Percentiles rank a stretch among this genome's conserved stretches.
These are phyloP conservation scores for Melocanna baccifera DNA, from an alignment of 176 grass and related monocot genomes.

Conservation along the genomic window DNA sequence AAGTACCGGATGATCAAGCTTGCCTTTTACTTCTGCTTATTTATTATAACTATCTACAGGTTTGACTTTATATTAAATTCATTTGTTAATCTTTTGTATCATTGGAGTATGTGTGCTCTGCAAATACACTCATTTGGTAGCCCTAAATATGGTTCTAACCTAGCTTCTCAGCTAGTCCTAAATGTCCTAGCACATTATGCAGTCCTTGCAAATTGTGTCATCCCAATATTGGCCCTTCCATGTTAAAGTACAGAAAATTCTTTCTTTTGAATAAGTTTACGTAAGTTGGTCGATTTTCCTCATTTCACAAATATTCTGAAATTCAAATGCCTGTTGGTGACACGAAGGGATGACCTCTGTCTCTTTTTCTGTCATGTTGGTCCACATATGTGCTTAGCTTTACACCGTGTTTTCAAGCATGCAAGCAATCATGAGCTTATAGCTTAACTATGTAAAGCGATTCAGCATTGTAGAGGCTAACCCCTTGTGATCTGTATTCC, in stretches of 20 bases:
- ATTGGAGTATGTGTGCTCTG: conserved; percentile 2
- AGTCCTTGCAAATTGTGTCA: not conserved
- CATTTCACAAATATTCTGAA: not conserved
- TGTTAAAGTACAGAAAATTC: not conserved
- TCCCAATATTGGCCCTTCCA: not conserved
- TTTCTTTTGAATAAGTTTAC: not conserved
- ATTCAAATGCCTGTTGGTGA: not conserved
- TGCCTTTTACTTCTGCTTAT: conserved; percentile 76
- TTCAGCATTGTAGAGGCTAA: not conserved
- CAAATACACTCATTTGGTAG: conserved; percentile 6
- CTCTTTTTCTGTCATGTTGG: not conserved
- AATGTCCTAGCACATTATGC: not conserved
- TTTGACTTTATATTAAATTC: conserved; percentile 27
- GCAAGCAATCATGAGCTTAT: not conserved
- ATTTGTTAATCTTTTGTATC: conserved; percentile 11
- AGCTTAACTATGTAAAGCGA: not conserved
- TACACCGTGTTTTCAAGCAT: not conserved
- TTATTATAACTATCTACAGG: conserved; percentile 97
- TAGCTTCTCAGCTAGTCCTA: not conserved
- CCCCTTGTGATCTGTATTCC: not conserved
- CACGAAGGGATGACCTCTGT: not conserved
- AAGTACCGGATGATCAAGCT: conserved; percentile 94
- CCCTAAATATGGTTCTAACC: conserved; percentile 7
- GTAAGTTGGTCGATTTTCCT: not conserved
- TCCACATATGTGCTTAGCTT: not conserved